A percentile compares a stretch with the other conserved stretches of the same genome.
Conservation (phyloP, 495 filamentous ascomycete species). For the Aspergillus hancockii region DNA sequence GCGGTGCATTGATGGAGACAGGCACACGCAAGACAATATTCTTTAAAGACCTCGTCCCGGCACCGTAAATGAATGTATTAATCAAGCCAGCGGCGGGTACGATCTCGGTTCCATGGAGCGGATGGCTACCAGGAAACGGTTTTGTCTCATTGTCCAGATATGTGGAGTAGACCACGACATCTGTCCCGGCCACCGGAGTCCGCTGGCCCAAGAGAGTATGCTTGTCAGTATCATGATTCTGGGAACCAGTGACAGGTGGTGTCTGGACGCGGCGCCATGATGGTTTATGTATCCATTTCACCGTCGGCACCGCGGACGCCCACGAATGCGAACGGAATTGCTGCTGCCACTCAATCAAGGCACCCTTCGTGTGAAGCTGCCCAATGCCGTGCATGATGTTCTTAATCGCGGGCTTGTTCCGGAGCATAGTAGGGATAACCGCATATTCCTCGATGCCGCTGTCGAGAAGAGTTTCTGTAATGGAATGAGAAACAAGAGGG, state of each 20-base stretch:
- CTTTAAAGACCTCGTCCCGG: conserved; percentile 14
- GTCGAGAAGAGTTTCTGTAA: conserved; percentile 34
- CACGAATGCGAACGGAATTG: conserved; percentile 30
- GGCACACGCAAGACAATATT: conserved; percentile 31
- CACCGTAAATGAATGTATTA: conserved; percentile 38
- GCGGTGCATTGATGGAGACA: conserved; percentile 31
- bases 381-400: conserved; percentile 21
- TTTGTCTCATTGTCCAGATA: conserved; percentile 30
- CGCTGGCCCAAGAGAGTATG: conserved; percentile 36
- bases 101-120: conserved; percentile 41
- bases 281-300: conserved; percentile 49
- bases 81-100: conserved; percentile 41
- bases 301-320: conserved; percentile 40
- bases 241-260: conserved; percentile 4
- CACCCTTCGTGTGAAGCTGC: conserved; percentile 48
- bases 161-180: conserved; percentile 28
- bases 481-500: conserved; percentile 36
- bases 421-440: conserved; percentile 30
- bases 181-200: conserved; percentile 25
- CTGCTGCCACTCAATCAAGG: conserved; percentile 39
- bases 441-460: conserved; percentile 25
- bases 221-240: conserved; percentile 28
- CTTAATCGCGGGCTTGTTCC: conserved; percentile 11
- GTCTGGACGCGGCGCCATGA: conserved; percentile 52
- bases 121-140: conserved; percentile 37